Base-by-base conservation (phyloP, 352 stramenopile species). In the Thalassiosira exigua region DNA sequence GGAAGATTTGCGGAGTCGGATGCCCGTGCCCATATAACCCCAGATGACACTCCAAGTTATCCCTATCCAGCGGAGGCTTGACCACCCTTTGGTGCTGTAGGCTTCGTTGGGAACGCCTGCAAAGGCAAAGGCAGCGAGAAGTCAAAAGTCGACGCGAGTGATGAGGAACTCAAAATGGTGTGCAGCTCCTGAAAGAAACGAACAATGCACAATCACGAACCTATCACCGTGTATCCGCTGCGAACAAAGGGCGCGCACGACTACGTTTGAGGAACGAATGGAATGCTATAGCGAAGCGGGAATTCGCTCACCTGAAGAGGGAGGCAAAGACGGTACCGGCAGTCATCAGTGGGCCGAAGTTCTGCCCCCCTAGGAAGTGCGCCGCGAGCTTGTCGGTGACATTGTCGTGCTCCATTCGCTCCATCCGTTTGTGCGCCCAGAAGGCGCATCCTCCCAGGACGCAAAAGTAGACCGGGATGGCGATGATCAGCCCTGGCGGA, bases 201-300 rank as follows among this genome's bases (percentile, higher is more conserved):
- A n/a, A n/a, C n/a, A n/a, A n/a, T n/a, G n/a, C n/a, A n/a, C n/a
- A n/a, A n/a, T n/a, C n/a, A n/a, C n/a, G n/a, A n/a, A n/a, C n/a
- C 77, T 41, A 85, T 39, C 0, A 85, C 66, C 17, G 70, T 82
- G 33, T 82, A 85, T 32, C 77, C 77, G 32, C 30, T n/a, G n/a
- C n/a, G n/a, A n/a, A n/a, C n/a, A n/a, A n/a, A n/a, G n/a, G n/a
- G n/a, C n/a, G n/a, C n/a, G n/a, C n/a, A n/a, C n/a, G n/a, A n/a
- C n/a, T n/a, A n/a, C n/a, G n/a, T n/a, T n/a, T n/a, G n/a, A n/a
- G n/a, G n/a, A n/a, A n/a, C n/a, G n/a, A n/a, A n/a, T n/a, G n/a
- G n/a, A n/a, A n/a, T n/a, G n/a, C n/a, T n/a, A n/a, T n/a, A n/a
- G n/a, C n/a, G n/a, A n/a, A n/a, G n/a, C n/a, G n/a, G n/a, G n/a